phyloP scores from a whole-genome alignment of 768 basidiomycete species.

The Suillus subluteus region DNA sequence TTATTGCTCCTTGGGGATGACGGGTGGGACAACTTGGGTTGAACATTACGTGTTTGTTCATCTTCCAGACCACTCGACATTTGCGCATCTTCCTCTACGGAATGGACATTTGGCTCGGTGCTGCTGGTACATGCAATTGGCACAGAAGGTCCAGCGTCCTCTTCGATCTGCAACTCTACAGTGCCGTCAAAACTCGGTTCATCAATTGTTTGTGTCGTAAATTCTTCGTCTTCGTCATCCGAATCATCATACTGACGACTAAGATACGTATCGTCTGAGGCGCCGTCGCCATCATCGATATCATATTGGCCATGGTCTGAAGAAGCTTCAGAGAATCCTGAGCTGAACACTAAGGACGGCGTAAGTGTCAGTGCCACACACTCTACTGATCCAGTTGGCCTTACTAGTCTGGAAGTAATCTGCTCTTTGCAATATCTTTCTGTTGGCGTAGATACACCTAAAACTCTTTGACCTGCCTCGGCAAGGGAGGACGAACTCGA shows the following conservation, averaged over 20 bases:
- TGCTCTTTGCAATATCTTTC: slow-evolving; percentile 65
- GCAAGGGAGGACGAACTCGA: slow-evolving; percentile 75
- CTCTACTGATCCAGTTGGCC: slow-evolving; percentile 14
- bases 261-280: slow-evolving; percentile 51
- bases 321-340: slow-evolving; percentile 68
- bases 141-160: slow-evolving; percentile 1
- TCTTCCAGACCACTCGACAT: slow-evolving; percentile 7
- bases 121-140: slow-evolving; percentile 6
- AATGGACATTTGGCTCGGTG: slow-evolving; percentile 13
- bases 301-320: slow-evolving; percentile 30
- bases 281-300: slow-evolving; percentile 44
- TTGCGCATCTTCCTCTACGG: slow-evolving; percentile 9
- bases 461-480: slow-evolving; percentile 40
- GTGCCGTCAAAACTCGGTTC: slow-evolving; percentile 35
- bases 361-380: background rate
- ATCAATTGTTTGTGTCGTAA: slow-evolving; percentile 37
- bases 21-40: slow-evolving; percentile 40
- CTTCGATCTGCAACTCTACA: slow-evolving; percentile 24
- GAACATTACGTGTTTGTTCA: slow-evolving; percentile 31
- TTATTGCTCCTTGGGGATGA: slow-evolving; percentile 41
- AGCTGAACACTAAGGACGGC: slow-evolving; percentile 61
- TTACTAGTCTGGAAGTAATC: slow-evolving; percentile 81
- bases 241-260: slow-evolving; percentile 49
- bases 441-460: slow-evolving; percentile 67
- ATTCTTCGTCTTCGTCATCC: slow-evolving; percentile 55